Base-by-base conservation (phyloP, 2,329 filamentous ascomycete genomes). In the Raffaelea arxii region DNA sequence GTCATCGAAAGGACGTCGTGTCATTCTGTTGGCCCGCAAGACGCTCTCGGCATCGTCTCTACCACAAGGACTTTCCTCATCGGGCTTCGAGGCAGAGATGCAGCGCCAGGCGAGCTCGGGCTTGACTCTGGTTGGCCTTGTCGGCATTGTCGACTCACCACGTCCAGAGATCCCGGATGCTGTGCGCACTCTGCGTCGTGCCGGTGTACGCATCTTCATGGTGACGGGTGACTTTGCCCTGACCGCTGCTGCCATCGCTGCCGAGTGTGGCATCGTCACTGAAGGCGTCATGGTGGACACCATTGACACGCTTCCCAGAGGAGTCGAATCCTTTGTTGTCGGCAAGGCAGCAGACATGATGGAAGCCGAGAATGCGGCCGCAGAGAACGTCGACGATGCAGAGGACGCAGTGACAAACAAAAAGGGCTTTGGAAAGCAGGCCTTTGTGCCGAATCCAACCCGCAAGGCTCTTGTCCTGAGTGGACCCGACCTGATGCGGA, bases 221-320 rank as follows among this genome's bases (percentile, higher is more conserved):
- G 84, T 89, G 0, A 90, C 85, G 1, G 84, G 85, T 10, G 85
- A 90, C 57, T 88, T 85, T 58, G 80, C 81, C 23, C 71, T 88
- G 16, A 90, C 85, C 0, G 84, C 85, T 0, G 71, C 79, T 51
- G 81, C 84, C 1, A 88, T 90, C 51, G 83, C 84, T 0, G 69
- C 74, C 3, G 77, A 87, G 46, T 86, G 82, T 49, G 81, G 84
- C 9, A 87, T 88, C 56, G 72, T 89, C 44, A 82, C 71, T 1
- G 59, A 64, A 2, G 59, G 63, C 2, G 55, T 65, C 2, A 68
- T 84, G 4, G 74, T 84, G 50, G 66, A 72, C 35, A 64, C 77
- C 7, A 67, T 68, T 0, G 70, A 75, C 2, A 71, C 85, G 0
- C 44, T 52, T 14, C 49, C 49, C 3, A 44, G 49, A 10, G 42